phyloP scores from a whole-genome alignment of 1,284 basidiomycete species.

The Pseudozyma tsukubaensis region DNA sequence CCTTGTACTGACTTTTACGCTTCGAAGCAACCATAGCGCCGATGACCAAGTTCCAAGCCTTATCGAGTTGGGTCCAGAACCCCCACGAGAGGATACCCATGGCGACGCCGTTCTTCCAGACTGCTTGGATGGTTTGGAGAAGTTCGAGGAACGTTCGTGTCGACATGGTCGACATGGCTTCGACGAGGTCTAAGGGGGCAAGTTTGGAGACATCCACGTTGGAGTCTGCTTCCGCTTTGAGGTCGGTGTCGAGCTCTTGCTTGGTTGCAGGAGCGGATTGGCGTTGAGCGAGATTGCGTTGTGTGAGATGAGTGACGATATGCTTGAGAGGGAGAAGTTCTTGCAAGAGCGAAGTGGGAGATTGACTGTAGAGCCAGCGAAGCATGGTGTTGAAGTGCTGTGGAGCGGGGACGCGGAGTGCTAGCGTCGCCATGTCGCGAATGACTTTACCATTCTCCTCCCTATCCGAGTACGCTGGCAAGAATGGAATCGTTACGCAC shows the following conservation, averaged over 20 bases:
- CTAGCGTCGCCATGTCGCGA: constrained; percentile 23
- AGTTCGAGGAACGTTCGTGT: constrained; percentile 30
- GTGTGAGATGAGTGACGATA: constrained; percentile 27
- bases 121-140: constrained; percentile 38
- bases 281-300: constrained; percentile 12
- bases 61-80: constrained; percentile 44
- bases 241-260: background rate
- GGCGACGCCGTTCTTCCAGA: constrained; percentile 53
- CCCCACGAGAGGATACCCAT: constrained; percentile 39
- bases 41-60: constrained; percentile 41
- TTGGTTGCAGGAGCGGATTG: background rate
- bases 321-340: constrained; percentile 43
- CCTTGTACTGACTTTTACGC: constrained; percentile 6
- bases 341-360: constrained; percentile 32
- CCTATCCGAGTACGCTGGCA: constrained; percentile 14
- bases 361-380: constrained; percentile 45
- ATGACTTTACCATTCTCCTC: constrained; percentile 9
- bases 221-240: background rate
- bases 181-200: constrained; percentile 23
- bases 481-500: constrained; percentile 49
- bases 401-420: constrained; percentile 30
- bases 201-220: constrained; percentile 6
- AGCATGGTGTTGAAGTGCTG: constrained; percentile 33
- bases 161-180: constrained; percentile 37
- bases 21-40: constrained; percentile 31